phyloP scores from a whole-genome alignment of 371 early-diverging fungal species.

The Rhizomucor pusillus region DNA sequence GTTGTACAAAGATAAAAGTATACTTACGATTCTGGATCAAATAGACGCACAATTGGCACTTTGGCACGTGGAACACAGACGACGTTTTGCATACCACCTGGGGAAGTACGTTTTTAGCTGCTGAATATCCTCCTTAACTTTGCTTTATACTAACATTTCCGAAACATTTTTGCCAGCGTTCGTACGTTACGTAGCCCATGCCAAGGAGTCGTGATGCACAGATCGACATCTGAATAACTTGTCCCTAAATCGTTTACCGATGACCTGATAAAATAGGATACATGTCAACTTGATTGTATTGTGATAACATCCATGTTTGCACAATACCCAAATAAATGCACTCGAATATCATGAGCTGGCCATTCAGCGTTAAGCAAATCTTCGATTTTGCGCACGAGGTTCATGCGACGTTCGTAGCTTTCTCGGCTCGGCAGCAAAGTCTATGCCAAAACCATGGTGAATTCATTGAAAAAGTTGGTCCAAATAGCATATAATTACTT shows the following conservation, averaged over 20 bases:
- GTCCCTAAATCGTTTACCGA: constrained; percentile 57
- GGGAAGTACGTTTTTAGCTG: not conserved
- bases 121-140: not conserved
- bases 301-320: not conserved
- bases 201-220: constrained; percentile 59
- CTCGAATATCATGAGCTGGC: constrained; percentile 54
- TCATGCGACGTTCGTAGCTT: constrained; percentile 50
- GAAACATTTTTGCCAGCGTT: constrained; percentile 37
- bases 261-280: constrained; percentile 35
- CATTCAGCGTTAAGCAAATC: constrained; percentile 55
- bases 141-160: constrained; percentile 24
- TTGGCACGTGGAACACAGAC: constrained; percentile 58
- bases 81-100: constrained; percentile 58
- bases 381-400: constrained; percentile 56
- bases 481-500: constrained; percentile 16
- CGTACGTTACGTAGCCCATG: constrained; percentile 45
- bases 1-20: not conserved
- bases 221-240: constrained; percentile 58
- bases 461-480: not conserved
- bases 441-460: constrained; percentile 11
- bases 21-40: constrained; percentile 62
- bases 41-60: constrained; percentile 64
- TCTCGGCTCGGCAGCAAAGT: constrained; percentile 55
- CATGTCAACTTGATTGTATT: not conserved
- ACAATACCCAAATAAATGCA: constrained; percentile 62